Evolutionary conservation across 2,329 filamentous ascomycete genomes (phyloP).

Genomic region (Fusarium scirpi): DNA sequence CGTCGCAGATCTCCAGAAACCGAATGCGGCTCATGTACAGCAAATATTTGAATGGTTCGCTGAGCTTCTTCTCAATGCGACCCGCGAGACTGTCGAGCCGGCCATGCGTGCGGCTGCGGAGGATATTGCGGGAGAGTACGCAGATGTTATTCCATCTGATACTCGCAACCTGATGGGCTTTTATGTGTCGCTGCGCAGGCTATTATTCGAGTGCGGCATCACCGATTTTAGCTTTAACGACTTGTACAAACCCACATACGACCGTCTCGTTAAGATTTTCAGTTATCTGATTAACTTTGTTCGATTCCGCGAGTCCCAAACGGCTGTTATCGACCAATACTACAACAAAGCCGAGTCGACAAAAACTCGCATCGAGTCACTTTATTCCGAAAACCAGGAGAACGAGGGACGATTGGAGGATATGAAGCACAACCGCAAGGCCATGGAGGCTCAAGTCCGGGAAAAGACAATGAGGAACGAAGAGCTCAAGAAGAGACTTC

Average conservation of each 20-base stretch:
- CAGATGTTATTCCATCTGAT: slow-evolving; percentile 87
- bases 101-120: slow-evolving; percentile 94
- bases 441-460: slow-evolving; percentile 83
- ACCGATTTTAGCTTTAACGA: slow-evolving; percentile 95
- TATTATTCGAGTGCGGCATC: slow-evolving; percentile 90
- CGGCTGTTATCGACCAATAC: slow-evolving; percentile 88
- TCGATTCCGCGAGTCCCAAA: slow-evolving; percentile 94
- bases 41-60: slow-evolving; percentile 99
- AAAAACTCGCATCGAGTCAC: slow-evolving; percentile 86
- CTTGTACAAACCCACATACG: slow-evolving; percentile 89
- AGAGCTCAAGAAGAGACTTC: slow-evolving; percentile 82
- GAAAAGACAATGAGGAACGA: slow-evolving; percentile 90
- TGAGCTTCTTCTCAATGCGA: slow-evolving; percentile 92
- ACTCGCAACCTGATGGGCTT: slow-evolving; percentile 97
- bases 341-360: slow-evolving; percentile 91
- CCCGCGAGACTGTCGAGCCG: slow-evolving; percentile 91
- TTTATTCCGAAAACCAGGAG: slow-evolving; percentile 88
- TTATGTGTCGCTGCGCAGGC: slow-evolving; percentile 82
- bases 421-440: slow-evolving; percentile 81
- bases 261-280: slow-evolving; percentile 92
- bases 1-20: slow-evolving; percentile 88
- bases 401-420: slow-evolving; percentile 84
- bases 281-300: slow-evolving; percentile 99
- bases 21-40: slow-evolving; percentile 93
- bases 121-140: slow-evolving; percentile 84